Evolutionary conservation across 2,329 filamentous ascomycete genomes (phyloP).

Genomic region (Aspergillus transmontanensis): DNA sequence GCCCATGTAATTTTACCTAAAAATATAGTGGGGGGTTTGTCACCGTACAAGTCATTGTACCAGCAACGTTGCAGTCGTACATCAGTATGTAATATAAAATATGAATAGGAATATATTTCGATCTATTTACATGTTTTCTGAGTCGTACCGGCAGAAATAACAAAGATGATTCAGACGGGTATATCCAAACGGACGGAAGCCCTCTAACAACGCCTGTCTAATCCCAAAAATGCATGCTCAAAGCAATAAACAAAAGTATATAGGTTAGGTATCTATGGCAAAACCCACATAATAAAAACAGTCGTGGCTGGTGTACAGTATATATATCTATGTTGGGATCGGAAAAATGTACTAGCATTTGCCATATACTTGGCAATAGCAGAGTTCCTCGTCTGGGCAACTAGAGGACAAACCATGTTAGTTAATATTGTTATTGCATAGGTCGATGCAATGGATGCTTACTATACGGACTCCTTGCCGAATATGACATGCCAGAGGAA

Average conservation of each 20-base stretch:
- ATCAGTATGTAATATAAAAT: neutral
- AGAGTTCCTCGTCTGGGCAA: slow-evolving; percentile 38
- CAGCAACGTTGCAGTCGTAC: too few relatives aligned
- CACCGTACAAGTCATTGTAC: too few relatives aligned
- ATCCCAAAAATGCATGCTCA: neutral
- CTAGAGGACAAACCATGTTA: slow-evolving; percentile 22
- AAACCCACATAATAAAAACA: neutral
- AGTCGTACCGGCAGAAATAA: neutral
- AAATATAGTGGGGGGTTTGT: too few relatives aligned
- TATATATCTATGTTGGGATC: neutral
- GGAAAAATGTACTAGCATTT: slow-evolving; percentile 26
- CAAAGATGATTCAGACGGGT: neutral
- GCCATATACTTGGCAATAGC: slow-evolving; percentile 42
- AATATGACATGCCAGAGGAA: slow-evolving; percentile 67
- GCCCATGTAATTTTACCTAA: neutral
- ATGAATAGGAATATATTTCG: neutral
- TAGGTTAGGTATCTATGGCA: neutral
- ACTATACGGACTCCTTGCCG: slow-evolving; percentile 45
- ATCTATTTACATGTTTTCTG: neutral
- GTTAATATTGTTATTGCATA: neutral
- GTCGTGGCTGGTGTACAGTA: neutral
- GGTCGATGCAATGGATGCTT: slow-evolving; percentile 19
- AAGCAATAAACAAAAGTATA: neutral
- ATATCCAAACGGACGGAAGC: neutral
- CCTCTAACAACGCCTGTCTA: neutral